Evolutionary conservation across 2,329 filamentous ascomycete genomes (phyloP).

Genomic region (Cladosporium phlei): DNA sequence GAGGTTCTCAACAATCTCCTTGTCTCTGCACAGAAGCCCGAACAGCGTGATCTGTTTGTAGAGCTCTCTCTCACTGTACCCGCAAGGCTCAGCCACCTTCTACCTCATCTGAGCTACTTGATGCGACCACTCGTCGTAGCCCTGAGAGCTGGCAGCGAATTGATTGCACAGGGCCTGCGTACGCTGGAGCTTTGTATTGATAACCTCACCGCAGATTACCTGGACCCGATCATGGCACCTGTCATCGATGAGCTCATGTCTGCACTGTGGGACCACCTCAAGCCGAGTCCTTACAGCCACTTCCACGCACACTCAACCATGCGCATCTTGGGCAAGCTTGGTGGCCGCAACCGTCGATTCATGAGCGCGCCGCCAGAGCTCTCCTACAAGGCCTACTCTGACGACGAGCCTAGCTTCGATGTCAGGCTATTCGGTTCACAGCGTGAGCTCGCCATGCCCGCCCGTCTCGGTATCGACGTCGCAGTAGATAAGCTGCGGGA

Average conservation of each 20-base stretch:
- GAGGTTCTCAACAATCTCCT: conserved; percentile 95
- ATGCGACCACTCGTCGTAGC: conserved; percentile 98
- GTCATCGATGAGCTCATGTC: conserved; percentile 99
- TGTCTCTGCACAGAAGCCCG: conserved; percentile 80
- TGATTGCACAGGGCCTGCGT: conserved; percentile 88
- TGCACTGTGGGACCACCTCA: conserved; percentile 90
- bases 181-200: conserved; percentile 96
- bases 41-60: conserved; percentile 92
- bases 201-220: conserved; percentile 93
- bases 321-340: conserved; percentile 92
- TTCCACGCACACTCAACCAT: conserved; percentile 98
- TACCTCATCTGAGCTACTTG: conserved; percentile 91
- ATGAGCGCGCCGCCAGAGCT: conserved; percentile 85
- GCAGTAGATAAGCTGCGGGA: conserved; percentile 87
- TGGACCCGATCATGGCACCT: conserved; percentile 98
- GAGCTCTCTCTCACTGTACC: conserved; percentile 95
- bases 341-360: conserved; percentile 91
- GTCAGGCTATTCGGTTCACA: conserved; percentile 77
- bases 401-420: conserved; percentile 84
- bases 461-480: conserved; percentile 78
- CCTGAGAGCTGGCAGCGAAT: conserved; percentile 73
- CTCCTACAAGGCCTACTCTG: conserved; percentile 75
- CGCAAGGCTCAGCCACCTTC: conserved; percentile 83
- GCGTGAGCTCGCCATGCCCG: conserved; percentile 77
- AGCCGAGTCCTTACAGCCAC: conserved; percentile 90